Evolutionary conservation across 2,329 filamentous ascomycete species (phyloP), one percentile per base, ranked within the genome.

Genomic region (Pseudopithomyces chartarum): DNA sequence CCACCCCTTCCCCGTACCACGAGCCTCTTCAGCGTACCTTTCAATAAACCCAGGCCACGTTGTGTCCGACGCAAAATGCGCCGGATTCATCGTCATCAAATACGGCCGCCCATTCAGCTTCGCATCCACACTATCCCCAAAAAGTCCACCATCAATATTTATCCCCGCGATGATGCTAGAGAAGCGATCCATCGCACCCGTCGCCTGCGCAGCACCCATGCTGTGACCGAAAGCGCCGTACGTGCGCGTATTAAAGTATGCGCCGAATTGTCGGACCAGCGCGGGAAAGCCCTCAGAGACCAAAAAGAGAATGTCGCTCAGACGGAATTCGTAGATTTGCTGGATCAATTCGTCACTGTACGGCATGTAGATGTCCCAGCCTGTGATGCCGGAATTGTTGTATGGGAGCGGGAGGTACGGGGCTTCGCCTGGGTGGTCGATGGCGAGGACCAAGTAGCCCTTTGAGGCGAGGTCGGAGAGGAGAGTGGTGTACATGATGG

Each of bases 391-490:
- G 4, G 29, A 43, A 1, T 10, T 20, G 29, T 36, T 47, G 26
- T 60, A 45, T 1, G 60, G 63, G 1, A 62, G 42, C 17, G 59
- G 49, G 1, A 66, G 38, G 39, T 66, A 66, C 2, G 62, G 64
- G 1, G 49, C 34, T 34, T 68, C 64, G 17, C 63, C 62, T 0
- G 61, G 64, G 42, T 66, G 65, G 33, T 68, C 64, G 12, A 65
- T 44, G 3, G 62, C 55, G 22, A 65, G 26, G 10, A 67, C 56
- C 3, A 56, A 57, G 57, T 61, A 66, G 29, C 64, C 62, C 6
- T 61, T 52, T 11, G 61, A 63, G 0, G 65, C 63, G 22, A 67
- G 56, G 4, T 62, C 56, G 11, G 57, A 54, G 11, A 55, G 45
- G n/a, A 61, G 48, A 22, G 55, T 42, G 1, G 51, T 62, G 52